Evolutionary conservation across 2,329 filamentous ascomycete genomes (phyloP).

Genomic region (Colletotrichum higginsianum): DNA sequence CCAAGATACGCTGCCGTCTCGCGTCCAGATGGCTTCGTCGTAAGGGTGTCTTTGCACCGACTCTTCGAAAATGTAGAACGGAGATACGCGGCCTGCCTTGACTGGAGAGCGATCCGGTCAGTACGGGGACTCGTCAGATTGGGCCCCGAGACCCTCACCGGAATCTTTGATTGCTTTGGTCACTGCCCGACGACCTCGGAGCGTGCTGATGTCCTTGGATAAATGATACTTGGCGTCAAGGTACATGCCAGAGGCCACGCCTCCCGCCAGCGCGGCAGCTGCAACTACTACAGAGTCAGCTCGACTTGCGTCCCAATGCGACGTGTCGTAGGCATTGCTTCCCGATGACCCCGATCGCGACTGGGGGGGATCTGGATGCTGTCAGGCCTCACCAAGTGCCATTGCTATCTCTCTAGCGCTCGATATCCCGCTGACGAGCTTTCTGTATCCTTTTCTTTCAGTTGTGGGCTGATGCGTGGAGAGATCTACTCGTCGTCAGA

Average conservation of each 20-base stretch:
- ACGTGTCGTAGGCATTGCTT: neutral
- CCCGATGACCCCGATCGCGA: neutral
- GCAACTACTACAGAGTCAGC: constrained; percentile 48
- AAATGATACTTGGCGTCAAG: constrained; percentile 80
- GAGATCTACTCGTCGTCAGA: neutral
- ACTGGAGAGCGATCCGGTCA: constrained; percentile 51
- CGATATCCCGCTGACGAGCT: neutral
- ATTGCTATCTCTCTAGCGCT: constrained; percentile 2
- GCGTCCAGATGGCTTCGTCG: constrained; percentile 77
- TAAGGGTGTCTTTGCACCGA: constrained; percentile 66
- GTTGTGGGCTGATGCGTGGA: neutral
- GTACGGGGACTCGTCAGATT: constrained; percentile 48
- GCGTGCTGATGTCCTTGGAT: constrained; percentile 68
- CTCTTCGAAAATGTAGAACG: constrained; percentile 77
- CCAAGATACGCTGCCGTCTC: constrained; percentile 72
- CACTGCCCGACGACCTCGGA: constrained; percentile 55
- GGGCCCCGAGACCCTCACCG: neutral
- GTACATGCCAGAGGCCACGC: constrained; percentile 56
- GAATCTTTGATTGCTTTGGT: constrained; percentile 57
- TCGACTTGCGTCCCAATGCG: too few species aligned
- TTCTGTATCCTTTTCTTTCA: neutral
- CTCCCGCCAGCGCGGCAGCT: constrained; percentile 55
- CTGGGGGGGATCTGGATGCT: neutral
- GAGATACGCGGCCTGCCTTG: constrained; percentile 67
- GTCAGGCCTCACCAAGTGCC: constrained; percentile 21